These are phyloP conservation scores for Allium fistulosum DNA, from an alignment of 106 monocot genomes.

Conservation along the genomic window DNA sequence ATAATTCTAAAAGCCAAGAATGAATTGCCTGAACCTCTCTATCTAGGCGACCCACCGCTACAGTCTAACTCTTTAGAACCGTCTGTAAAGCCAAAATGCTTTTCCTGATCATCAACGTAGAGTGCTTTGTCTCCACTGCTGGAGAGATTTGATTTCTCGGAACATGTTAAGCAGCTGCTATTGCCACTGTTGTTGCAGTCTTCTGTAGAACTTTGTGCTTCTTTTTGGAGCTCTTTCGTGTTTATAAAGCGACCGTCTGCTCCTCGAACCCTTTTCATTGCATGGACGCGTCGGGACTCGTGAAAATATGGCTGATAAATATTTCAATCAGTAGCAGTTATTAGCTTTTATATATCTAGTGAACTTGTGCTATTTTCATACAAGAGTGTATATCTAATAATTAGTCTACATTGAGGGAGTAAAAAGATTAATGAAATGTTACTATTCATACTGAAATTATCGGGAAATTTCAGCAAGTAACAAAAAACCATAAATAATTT, in stretches of 20 bases:
- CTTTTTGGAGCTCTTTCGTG: constrained; percentile 12
- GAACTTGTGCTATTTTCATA: no score
- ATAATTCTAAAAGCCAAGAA: background rate
- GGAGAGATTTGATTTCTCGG: constrained; percentile 3
- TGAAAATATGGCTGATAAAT: constrained; percentile 4
- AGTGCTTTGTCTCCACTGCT: background rate
- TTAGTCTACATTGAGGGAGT: no score
- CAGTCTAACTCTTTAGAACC: background rate
- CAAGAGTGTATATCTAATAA: no score
- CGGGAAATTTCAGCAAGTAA: no score
- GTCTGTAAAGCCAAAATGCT: constrained; percentile 1
- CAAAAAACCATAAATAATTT: no score
- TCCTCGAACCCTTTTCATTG: background rate
- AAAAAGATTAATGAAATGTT: no score
- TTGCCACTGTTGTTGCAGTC: background rate
- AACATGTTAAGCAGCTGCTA: no score
- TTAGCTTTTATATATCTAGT: no score
- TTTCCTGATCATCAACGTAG: background rate
- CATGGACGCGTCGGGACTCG: background rate
- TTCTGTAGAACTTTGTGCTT: background rate
- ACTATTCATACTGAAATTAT: no score
- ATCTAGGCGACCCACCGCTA: background rate
- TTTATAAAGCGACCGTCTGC: background rate
- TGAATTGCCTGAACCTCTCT: constrained; percentile 7
- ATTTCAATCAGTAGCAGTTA: no score